phyloP scores from a whole-genome alignment of 176 grass and related monocot genomes.

The Oryza punctata region DNA sequence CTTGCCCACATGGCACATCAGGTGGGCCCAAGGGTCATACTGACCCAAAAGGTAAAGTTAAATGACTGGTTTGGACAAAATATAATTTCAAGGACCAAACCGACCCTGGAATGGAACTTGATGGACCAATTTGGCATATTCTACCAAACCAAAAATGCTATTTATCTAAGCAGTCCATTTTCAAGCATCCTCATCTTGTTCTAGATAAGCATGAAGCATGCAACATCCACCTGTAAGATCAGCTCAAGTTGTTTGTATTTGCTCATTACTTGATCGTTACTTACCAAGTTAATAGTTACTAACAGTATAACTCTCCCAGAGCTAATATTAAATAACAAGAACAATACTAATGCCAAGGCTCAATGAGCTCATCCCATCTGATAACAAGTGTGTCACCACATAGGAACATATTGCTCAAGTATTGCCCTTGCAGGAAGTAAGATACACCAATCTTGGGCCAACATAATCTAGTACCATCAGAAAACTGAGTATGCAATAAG shows the following conservation, averaged over 20 bases:
- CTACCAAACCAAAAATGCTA: not conserved
- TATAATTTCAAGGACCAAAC: no score
- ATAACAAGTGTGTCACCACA: not conserved
- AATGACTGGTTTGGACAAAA: not conserved
- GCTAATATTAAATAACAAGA: not conserved
- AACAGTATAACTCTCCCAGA: not conserved
- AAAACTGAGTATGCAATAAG: not conserved
- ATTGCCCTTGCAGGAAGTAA: not conserved
- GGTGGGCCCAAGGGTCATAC: not conserved
- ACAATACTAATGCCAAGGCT: not conserved
- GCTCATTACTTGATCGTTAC: not conserved
- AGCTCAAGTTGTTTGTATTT: not conserved
- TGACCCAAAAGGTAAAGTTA: not conserved
- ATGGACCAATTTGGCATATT: not conserved
- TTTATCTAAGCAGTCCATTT: not conserved
- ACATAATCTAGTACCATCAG: not conserved
- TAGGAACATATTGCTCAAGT: not conserved
- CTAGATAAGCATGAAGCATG: not conserved
- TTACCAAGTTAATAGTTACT: not conserved
- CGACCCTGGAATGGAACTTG: no score
- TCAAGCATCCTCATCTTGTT: not conserved
- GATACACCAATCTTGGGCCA: not conserved
- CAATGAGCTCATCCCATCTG: not conserved
- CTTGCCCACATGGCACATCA: not conserved
- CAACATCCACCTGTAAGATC: not conserved